These are phyloP conservation scores for Cyclocybe aegerita DNA, from an alignment of 768 basidiomycete species.

Conservation along the genomic window DNA sequence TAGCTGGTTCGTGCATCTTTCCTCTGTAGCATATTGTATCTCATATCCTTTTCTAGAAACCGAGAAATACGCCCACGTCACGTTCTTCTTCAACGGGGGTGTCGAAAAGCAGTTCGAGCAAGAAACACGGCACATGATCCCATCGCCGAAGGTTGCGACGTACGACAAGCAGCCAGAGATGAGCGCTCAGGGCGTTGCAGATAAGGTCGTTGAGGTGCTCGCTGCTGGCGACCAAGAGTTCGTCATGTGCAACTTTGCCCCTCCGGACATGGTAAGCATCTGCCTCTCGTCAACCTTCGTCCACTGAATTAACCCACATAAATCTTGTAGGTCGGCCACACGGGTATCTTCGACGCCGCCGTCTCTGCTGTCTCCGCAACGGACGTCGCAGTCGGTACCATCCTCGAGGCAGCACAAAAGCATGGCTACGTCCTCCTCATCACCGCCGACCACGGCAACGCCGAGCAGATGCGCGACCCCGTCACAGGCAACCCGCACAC, in stretches of 20 bases:
- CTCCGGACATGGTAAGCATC: constrained; percentile 85
- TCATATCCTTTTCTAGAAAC: constrained; percentile 54
- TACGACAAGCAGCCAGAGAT: constrained; percentile 92
- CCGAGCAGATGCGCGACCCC: constrained; percentile 88
- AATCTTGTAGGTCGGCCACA: constrained; percentile 93
- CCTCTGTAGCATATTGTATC: not conserved
- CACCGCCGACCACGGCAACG: constrained; percentile 95
- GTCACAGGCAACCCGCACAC: constrained; percentile 88
- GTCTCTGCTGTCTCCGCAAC: constrained; percentile 87
- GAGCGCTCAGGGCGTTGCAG: constrained; percentile 85
- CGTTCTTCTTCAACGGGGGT: constrained; percentile 98
- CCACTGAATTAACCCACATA: too few relatives aligned
- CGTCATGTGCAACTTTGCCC: constrained; percentile 98
- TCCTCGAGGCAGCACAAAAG: constrained; percentile 82
- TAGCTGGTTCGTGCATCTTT: constrained; percentile 59
- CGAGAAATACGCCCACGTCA: constrained; percentile 98
- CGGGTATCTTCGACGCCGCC: constrained; percentile 88
- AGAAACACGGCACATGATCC: constrained; percentile 86
- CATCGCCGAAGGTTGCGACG: constrained; percentile 91
- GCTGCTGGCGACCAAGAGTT: constrained; percentile 73
- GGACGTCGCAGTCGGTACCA: constrained; percentile 84
- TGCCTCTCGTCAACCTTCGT: not conserved
- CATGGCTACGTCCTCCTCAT: constrained; percentile 86
- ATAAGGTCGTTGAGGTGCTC: constrained; percentile 89
- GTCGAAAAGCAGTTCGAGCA: constrained; percentile 86